Evolutionary conservation across 192 early-diverging fungal species (phyloP).

Genomic region (Coemansia biformis): DNA sequence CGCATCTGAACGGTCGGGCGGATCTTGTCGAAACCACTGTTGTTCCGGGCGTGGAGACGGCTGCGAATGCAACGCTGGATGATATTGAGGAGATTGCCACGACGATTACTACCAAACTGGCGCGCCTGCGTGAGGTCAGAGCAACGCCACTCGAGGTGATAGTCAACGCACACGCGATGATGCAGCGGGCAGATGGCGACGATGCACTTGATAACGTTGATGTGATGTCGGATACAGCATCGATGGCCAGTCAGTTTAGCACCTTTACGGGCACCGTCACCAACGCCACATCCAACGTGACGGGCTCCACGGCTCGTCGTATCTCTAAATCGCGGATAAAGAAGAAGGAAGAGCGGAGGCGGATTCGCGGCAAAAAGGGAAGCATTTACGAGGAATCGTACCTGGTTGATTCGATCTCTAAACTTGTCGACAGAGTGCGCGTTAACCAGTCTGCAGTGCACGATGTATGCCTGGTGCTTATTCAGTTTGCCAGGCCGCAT

Average conservation of each 20-base stretch:
- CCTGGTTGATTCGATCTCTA: slow-evolving; percentile 60
- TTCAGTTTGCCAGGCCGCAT: slow-evolving; percentile 46
- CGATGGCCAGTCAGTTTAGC: slow-evolving; percentile 85
- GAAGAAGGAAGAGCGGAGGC: slow-evolving; percentile 68
- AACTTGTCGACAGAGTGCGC: slow-evolving; percentile 26
- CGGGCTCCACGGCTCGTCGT: slow-evolving; percentile 48
- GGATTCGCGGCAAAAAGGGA: slow-evolving; percentile 83
- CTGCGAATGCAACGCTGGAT: slow-evolving; percentile 6
- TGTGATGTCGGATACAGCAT: slow-evolving; percentile 91
- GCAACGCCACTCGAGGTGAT: slow-evolving; percentile 20
- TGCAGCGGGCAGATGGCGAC: slow-evolving; percentile 1
- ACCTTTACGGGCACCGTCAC: slow-evolving; percentile 66
- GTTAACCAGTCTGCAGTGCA: slow-evolving; percentile 50
- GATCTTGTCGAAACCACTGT: slow-evolving; percentile 77
- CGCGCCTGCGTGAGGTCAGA: slow-evolving; percentile 32
- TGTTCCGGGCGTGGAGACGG: slow-evolving; percentile 52
- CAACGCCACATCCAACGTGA: slow-evolving; percentile 55
- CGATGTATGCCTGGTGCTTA: slow-evolving; percentile 50
- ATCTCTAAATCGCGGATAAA: slow-evolving; percentile 51
- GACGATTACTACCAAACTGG: slow-evolving; percentile 14
- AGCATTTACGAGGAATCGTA: slow-evolving; percentile 89
- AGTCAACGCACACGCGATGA: slow-evolving; percentile 42
- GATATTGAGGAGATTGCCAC: slow-evolving; percentile 38
- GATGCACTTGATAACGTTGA: slow-evolving; percentile 73
- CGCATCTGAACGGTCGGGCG: slow-evolving; percentile 52